Evolutionary conservation across 306 rosid genomes (phyloP).

Genomic region (Adenanthera pavonina): DNA sequence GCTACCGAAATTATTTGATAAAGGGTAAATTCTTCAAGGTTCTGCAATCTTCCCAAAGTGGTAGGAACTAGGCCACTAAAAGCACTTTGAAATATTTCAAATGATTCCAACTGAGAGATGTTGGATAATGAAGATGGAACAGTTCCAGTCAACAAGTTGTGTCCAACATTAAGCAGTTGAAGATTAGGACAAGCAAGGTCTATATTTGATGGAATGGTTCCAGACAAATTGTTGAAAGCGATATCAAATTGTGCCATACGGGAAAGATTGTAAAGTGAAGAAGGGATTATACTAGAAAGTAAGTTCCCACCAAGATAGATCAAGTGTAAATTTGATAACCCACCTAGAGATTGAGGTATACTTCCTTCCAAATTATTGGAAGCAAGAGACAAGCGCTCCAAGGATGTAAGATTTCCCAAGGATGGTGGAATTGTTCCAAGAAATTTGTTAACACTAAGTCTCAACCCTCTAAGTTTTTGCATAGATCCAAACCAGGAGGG

Average conservation of each 20-base stretch:
- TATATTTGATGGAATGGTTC: slow-evolving; percentile 30
- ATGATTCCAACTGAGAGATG: not conserved
- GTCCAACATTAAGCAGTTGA: fast-evolving
- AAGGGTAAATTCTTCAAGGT: not conserved
- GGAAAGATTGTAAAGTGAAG: slow-evolving; percentile 41
- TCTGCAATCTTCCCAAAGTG: slow-evolving; percentile 24
- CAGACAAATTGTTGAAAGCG: not conserved
- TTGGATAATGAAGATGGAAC: slow-evolving; percentile 37
- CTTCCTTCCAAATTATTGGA: slow-evolving; percentile 31
- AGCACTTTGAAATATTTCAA: not conserved
- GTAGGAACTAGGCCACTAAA: slow-evolving; percentile 27
- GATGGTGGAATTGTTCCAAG: slow-evolving; percentile 34
- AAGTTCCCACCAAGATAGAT: slow-evolving; percentile 1
- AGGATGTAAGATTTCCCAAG: slow-evolving; percentile 33
- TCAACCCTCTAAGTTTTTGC: not conserved
- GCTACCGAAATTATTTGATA: slow-evolving; percentile 27
- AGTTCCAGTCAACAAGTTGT: slow-evolving; percentile 1
- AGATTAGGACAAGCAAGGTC: slow-evolving; percentile 33
- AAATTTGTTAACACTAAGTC: slow-evolving; percentile 1
- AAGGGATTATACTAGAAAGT: slow-evolving; percentile 30
- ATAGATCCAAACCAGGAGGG: slow-evolving; percentile 36
- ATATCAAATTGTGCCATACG: not conserved
- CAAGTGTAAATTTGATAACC: slow-evolving; percentile 15
- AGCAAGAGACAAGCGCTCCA: not conserved
- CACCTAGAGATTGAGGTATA: slow-evolving; percentile 30